These are phyloP conservation scores for Rosa rugosa DNA, from an alignment of 306 rosid genomes.

Conservation along the genomic window DNA sequence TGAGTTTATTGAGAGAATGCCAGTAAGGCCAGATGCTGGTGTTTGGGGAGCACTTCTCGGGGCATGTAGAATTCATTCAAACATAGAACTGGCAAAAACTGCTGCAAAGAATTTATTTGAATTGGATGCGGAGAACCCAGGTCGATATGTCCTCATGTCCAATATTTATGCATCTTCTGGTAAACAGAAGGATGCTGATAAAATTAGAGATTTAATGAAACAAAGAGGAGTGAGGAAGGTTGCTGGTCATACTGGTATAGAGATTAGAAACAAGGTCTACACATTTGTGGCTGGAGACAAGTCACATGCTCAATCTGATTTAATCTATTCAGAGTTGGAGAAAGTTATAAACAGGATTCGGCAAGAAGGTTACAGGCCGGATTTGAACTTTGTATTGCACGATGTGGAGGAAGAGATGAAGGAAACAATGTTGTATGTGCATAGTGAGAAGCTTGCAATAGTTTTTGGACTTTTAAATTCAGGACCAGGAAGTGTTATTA, in stretches of 20 bases:
- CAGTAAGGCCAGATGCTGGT: conserved; percentile 35
- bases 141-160: conserved; percentile 44
- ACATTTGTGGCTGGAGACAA: conserved; percentile 46
- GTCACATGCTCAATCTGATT: conserved; percentile 29
- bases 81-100: conserved; percentile 44
- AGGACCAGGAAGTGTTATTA: conserved; percentile 25
- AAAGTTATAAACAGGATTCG: conserved; percentile 35
- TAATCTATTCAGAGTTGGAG: conserved; percentile 37
- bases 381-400: conserved; percentile 39
- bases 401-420: conserved; percentile 46
- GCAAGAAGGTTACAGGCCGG: conserved; percentile 37
- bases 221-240: conserved; percentile 41
- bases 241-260: conserved; percentile 38
- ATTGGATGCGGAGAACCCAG: conserved; percentile 37
- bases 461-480: conserved; percentile 35
- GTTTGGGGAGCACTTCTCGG: conserved; percentile 54
- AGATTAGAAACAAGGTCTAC: conserved; percentile 37
- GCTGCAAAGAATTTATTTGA: conserved; percentile 37
- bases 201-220: conserved; percentile 40
- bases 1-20: conserved; percentile 45
- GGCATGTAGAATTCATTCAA: conserved; percentile 41
- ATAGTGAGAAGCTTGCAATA: conserved; percentile 49
- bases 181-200: conserved; percentile 29
- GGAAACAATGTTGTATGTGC: conserved; percentile 35
- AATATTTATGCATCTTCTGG: conserved; percentile 43